These are phyloP conservation scores for Tillandsia fasciculata DNA, from an alignment of 176 grass and related monocot genomes.

Conservation along the genomic window DNA sequence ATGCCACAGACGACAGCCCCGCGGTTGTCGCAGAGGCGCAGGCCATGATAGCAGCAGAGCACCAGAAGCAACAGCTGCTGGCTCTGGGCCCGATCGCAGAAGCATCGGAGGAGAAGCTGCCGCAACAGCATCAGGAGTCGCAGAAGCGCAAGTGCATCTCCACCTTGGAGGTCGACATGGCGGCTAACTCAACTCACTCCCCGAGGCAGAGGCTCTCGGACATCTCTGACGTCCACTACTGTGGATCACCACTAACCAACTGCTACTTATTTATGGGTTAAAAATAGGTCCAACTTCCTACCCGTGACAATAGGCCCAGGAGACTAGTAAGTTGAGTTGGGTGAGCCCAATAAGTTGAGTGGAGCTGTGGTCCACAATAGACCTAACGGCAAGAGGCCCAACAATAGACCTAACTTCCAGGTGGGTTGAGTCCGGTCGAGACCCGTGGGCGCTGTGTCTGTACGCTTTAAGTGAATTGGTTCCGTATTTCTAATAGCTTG, in stretches of 20 bases:
- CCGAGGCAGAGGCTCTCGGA: slow-evolving; percentile 67
- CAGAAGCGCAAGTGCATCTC: slow-evolving; percentile 79
- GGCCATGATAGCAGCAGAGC: slow-evolving; percentile 30
- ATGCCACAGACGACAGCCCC: slow-evolving; percentile 49
- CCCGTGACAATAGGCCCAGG: no score
- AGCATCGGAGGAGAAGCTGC: slow-evolving; percentile 45
- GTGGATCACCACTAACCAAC: slow-evolving; percentile 59
- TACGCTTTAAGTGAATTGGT: no score
- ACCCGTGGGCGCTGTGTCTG: no score
- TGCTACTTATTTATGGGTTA: no score
- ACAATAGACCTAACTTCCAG: no score
- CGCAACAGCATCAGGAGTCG: slow-evolving; percentile 28
- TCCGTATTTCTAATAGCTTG: no score
- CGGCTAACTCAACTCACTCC: slow-evolving; percentile 31
- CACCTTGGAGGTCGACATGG: slow-evolving; percentile 45
- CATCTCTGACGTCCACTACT: slow-evolving; percentile 64
- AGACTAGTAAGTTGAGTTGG: no score
- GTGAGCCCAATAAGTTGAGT: no score
- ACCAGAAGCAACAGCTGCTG: slow-evolving; percentile 30
- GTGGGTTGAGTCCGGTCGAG: no score
- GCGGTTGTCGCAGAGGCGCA: slow-evolving; percentile 38
- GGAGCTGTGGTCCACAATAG: no score
- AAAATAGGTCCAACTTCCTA: no score
- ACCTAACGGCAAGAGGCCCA: no score
- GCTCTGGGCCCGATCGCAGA: slow-evolving; percentile 58